phyloP scores from a whole-genome alignment of 208 protist genomes.

The Porcisia hertigi region DNA sequence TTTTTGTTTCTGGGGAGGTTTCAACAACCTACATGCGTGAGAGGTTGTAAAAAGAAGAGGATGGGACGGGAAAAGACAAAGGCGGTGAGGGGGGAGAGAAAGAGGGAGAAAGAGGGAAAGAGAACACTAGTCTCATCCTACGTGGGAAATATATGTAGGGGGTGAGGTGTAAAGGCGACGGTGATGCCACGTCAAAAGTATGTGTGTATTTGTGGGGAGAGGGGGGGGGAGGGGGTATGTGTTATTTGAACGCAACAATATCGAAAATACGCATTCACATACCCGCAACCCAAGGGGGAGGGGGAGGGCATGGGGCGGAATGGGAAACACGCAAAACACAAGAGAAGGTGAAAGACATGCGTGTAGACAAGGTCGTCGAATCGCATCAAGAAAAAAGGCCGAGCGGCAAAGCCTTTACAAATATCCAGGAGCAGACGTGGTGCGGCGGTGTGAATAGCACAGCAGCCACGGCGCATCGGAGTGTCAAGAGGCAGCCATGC shows the following conservation, averaged over 20 bases:
- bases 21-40: no score
- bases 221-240: neutral
- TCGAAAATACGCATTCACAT: neutral
- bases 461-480: neutral
- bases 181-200: neutral
- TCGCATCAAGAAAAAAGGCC: neutral
- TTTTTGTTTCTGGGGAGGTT: no score
- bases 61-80: neutral
- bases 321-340: neutral
- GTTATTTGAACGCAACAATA: neutral
- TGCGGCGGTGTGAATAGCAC: neutral
- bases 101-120: neutral
- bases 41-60: neutral
- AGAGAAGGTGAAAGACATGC: neutral
- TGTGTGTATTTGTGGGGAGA: slow-evolving; percentile 7
- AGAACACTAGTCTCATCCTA: no score
- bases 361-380: neutral
- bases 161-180: neutral
- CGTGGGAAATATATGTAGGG: neutral
- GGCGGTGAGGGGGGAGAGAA: neutral
- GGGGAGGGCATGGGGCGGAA: neutral
- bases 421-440: neutral
- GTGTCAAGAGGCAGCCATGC: neutral
- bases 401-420: no score
- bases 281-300: neutral